These are phyloP conservation scores for Cryptococcus sp. DNA, from an alignment of 1,284 basidiomycete genomes.

Conservation along the genomic window DNA sequence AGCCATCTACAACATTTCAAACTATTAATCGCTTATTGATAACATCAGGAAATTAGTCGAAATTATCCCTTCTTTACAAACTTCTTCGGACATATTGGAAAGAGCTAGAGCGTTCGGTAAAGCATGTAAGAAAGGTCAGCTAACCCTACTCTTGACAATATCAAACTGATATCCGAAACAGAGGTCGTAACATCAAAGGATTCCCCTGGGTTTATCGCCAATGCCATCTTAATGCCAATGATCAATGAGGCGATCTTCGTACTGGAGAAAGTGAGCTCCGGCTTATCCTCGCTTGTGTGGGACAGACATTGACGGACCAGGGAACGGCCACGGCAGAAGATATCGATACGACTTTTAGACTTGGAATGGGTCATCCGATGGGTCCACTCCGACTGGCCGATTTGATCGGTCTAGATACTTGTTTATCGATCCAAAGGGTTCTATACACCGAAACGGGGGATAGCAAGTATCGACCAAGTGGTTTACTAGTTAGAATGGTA, in stretches of 20 bases:
- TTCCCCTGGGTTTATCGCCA: constrained; percentile 68
- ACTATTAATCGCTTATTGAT: background rate
- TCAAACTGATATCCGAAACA: constrained; percentile 35
- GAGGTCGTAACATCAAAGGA: constrained; percentile 84
- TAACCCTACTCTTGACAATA: background rate
- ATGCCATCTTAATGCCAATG: constrained; percentile 49
- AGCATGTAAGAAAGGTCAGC: constrained; percentile 86
- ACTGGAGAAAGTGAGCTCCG: constrained; percentile 64
- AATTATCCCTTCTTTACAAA: constrained; percentile 88
- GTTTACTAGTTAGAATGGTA: constrained; percentile 89
- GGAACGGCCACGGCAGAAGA: constrained; percentile 87
- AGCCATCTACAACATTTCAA: background rate
- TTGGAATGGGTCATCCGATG: constrained; percentile 97
- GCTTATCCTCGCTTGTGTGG: background rate
- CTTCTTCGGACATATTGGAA: constrained; percentile 67
- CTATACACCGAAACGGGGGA: constrained; percentile 84
- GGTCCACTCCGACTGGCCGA: constrained; percentile 82
- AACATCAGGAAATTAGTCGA: constrained; percentile 74
- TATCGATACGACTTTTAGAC: constrained; percentile 86
- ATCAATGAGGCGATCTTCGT: constrained; percentile 78
- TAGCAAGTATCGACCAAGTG: constrained; percentile 92
- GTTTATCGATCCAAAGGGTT: constrained; percentile 83
- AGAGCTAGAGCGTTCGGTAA: constrained; percentile 76
- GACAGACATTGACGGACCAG: constrained; percentile 43
- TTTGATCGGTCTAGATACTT: constrained; percentile 88